These are phyloP conservation scores for Daedalea quercina DNA, from an alignment of 768 basidiomycete genomes.

Conservation along the genomic window DNA sequence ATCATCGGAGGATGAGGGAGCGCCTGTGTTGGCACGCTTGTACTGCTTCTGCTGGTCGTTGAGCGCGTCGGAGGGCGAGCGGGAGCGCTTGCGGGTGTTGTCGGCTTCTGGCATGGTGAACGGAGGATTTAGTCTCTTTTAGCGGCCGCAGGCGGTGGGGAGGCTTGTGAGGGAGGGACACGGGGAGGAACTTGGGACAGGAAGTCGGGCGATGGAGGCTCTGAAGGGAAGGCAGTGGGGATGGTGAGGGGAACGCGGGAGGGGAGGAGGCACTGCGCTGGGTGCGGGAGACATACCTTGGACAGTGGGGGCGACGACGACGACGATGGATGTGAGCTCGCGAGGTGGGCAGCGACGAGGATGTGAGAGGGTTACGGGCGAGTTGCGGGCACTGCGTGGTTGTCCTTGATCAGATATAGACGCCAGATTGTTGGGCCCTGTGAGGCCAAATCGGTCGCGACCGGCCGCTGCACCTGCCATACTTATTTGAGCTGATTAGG, in stretches of 20 bases:
- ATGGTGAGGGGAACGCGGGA: slow-evolving; percentile 79
- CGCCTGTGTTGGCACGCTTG: slow-evolving; percentile 83
- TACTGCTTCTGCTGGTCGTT: slow-evolving; percentile 71
- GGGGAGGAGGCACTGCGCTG: slow-evolving; percentile 14
- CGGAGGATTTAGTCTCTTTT: slow-evolving; percentile 24
- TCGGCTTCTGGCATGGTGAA: slow-evolving; percentile 81
- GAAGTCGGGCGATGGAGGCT: slow-evolving; percentile 34
- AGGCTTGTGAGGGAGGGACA: slow-evolving; percentile 22
- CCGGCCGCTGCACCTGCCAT: too few species aligned
- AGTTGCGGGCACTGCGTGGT: not conserved
- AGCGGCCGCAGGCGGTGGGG: slow-evolving; percentile 20
- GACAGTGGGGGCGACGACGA: slow-evolving; percentile 7
- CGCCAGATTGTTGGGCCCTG: not conserved
- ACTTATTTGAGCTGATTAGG: not conserved
- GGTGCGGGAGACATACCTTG: slow-evolving; percentile 12
- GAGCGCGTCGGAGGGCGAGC: slow-evolving; percentile 79
- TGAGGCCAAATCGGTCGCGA: slow-evolving; percentile 2
- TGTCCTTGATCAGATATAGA: not conserved
- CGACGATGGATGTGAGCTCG: slow-evolving; percentile 1
- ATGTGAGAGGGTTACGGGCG: too few species aligned
- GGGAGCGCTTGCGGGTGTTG: slow-evolving; percentile 79
- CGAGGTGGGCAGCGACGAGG: slow-evolving; percentile 1
- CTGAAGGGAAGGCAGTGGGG: slow-evolving; percentile 80
- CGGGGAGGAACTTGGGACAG: slow-evolving; percentile 13
- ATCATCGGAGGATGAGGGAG: slow-evolving; percentile 56